A percentile compares a stretch with the other conserved stretches of the same genome.
These are phyloP conservation scores for Buxus sempervirens DNA, from an alignment of 164 flowering plant genomes.

Conservation along the genomic window DNA sequence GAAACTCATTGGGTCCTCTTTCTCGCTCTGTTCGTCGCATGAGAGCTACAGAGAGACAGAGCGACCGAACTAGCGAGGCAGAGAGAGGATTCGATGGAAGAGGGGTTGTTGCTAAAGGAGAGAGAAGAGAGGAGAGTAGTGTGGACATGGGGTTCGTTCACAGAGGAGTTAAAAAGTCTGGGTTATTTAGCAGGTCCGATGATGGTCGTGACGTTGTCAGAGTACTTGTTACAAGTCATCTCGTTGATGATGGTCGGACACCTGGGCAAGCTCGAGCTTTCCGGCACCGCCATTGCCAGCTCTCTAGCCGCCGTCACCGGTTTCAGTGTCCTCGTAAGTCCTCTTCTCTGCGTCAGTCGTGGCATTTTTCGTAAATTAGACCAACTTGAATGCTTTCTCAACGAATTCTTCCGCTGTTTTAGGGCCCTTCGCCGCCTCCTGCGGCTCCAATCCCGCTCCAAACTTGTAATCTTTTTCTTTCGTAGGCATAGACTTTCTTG, in stretches of 20 bases:
- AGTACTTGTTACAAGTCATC: conserved; percentile 31
- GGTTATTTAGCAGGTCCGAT: conserved; percentile 42
- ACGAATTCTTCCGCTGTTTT: too few species aligned
- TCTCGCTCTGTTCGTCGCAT: too few species aligned
- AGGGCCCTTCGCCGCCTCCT: too few species aligned
- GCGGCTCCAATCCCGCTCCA: too few species aligned
- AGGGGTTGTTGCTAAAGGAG: conserved; percentile 10
- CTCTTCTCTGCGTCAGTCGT: not conserved
- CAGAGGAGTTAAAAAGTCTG: conserved; percentile 32
- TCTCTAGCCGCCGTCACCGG: conserved; percentile 49
- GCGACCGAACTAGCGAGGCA: not conserved
- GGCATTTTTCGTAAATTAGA: too few species aligned
- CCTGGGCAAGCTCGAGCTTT: conserved; percentile 48
- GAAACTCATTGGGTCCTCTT: too few species aligned
- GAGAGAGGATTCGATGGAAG: conserved; percentile 19
- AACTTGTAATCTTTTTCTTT: too few species aligned
- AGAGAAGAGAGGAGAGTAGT: not conserved
- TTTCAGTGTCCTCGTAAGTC: conserved; percentile 45
- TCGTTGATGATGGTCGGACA: conserved; percentile 64
- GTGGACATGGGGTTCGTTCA: conserved; percentile 16
- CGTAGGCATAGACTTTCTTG: too few species aligned
- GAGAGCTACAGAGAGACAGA: too few species aligned
- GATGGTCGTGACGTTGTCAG: conserved; percentile 34
- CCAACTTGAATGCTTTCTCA: not conserved
- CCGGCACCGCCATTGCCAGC: conserved; percentile 46